Evolutionary conservation across 495 filamentous ascomycete species (phyloP).

Genomic region (Choiromyces venosus): DNA sequence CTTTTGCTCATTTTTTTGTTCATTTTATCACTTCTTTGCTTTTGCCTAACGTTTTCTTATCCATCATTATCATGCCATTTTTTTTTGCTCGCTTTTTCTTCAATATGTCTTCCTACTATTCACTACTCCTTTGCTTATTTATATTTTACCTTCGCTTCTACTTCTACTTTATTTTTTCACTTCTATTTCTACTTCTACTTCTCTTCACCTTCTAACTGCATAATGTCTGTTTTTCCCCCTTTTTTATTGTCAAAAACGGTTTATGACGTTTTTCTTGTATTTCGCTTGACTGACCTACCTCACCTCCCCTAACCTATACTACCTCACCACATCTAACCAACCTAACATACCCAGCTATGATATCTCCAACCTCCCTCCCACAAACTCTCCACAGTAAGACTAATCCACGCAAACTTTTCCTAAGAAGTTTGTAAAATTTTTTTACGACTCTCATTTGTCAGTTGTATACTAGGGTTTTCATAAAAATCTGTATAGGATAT

Average conservation of each 20-base stretch:
- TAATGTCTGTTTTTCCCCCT: background rate
- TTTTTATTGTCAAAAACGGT: background rate
- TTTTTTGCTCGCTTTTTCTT: slow-evolving; percentile 29
- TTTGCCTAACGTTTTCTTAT: slow-evolving; percentile 5
- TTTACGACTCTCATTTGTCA: background rate
- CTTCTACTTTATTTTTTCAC: slow-evolving; percentile 21
- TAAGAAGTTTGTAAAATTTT: background rate
- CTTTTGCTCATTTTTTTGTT: slow-evolving; percentile 3
- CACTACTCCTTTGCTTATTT: background rate
- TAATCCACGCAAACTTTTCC: background rate
- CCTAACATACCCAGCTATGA: background rate
- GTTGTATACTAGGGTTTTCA: slow-evolving; percentile 3
- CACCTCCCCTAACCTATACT: background rate
- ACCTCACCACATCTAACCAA: background rate
- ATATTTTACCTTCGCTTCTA: slow-evolving; percentile 16
- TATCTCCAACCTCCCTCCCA: background rate
- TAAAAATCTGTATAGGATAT: background rate
- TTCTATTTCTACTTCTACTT: slow-evolving; percentile 12
- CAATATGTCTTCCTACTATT: slow-evolving; percentile 25
- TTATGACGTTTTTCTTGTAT: background rate
- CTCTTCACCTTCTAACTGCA: background rate
- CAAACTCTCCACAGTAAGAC: background rate
- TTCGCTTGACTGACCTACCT: background rate
- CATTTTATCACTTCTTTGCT: slow-evolving; percentile 30
- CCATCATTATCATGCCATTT: too few relatives aligned